Evolutionary conservation across 495 filamentous ascomycete genomes (phyloP).

Genomic region (Lineolata rhizophorae): DNA sequence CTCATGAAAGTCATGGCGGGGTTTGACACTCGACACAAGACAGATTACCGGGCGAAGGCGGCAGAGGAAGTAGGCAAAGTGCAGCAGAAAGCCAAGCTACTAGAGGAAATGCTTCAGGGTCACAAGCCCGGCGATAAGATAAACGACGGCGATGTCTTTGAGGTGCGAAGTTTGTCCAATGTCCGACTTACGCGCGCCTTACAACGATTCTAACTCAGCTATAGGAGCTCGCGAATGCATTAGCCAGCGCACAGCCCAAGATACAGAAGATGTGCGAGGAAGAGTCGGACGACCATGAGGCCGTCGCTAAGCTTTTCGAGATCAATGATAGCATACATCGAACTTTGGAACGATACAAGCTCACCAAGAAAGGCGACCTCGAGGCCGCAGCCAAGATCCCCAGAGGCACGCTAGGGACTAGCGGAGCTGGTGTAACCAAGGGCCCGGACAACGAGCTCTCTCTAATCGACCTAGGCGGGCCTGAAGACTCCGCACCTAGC

Average conservation of each 20-base stretch:
- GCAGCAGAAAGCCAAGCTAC: slow-evolving; percentile 71
- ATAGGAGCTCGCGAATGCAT: slow-evolving; percentile 69
- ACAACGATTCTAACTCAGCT: slow-evolving; percentile 2
- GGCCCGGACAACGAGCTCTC: slow-evolving; percentile 71
- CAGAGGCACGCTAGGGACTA: slow-evolving; percentile 55
- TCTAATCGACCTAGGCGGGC: slow-evolving; percentile 66
- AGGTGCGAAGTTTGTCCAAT: slow-evolving; percentile 24
- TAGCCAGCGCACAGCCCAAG: slow-evolving; percentile 90
- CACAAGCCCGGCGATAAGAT: slow-evolving; percentile 66
- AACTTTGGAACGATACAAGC: slow-evolving; percentile 82
- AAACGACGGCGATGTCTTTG: slow-evolving; percentile 79
- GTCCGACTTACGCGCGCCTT: neutral
- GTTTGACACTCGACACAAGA: slow-evolving; percentile 83
- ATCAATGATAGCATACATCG: slow-evolving; percentile 98
- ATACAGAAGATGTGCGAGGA: slow-evolving; percentile 99
- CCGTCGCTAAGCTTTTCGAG: slow-evolving; percentile 82
- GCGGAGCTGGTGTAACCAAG: slow-evolving; percentile 42
- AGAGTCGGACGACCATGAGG: slow-evolving; percentile 88
- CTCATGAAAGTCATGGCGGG: slow-evolving; percentile 99
- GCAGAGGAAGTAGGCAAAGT: slow-evolving; percentile 87
- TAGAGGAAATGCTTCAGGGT: slow-evolving; percentile 81
- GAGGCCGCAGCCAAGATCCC: slow-evolving; percentile 72
- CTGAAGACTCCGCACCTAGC: slow-evolving; percentile 22
- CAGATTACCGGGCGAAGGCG: slow-evolving; percentile 92
- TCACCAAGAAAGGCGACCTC: slow-evolving; percentile 82